Conservation (phyloP, 2,329 filamentous ascomycete species). For the Rhexocercosporidium sp. region DNA sequence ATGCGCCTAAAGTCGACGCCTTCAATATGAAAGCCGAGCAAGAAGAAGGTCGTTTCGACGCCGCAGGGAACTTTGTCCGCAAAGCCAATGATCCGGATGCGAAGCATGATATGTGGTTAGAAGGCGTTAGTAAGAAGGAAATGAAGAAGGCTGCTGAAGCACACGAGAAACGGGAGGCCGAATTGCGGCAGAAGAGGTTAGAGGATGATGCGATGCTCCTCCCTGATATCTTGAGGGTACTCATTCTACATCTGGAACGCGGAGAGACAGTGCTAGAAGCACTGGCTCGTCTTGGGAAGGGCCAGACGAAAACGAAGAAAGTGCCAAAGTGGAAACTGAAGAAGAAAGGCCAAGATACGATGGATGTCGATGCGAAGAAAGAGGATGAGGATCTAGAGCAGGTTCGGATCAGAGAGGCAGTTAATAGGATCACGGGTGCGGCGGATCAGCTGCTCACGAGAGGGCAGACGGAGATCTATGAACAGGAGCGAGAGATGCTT, state of each 20-base stretch:
- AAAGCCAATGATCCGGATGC: conserved; percentile 90
- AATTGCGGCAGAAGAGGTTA: conserved; percentile 71
- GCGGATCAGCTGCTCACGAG: conserved; percentile 85
- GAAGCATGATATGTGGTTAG: conserved; percentile 89
- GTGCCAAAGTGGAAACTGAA: conserved; percentile 73
- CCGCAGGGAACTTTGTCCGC: conserved; percentile 87
- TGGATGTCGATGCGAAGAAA: conserved; percentile 71
- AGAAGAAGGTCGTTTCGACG: conserved; percentile 92
- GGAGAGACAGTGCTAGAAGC: conserved; percentile 91
- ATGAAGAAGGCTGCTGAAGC: conserved; percentile 88
- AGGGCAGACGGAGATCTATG: conserved; percentile 89
- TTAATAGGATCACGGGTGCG: conserved; percentile 85
- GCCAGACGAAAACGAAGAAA: conserved; percentile 63
- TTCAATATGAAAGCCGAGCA: conserved; percentile 93
- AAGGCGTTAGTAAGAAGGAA: conserved; percentile 91
- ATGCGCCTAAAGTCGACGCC: conserved; percentile 92
- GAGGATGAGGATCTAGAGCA: conserved; percentile 71
- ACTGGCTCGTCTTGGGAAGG: conserved; percentile 77
- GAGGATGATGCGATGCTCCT: conserved; percentile 77
- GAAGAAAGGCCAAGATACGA: conserved; percentile 64
- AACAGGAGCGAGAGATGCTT: conserved; percentile 82
- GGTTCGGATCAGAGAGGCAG: conserved; percentile 69
- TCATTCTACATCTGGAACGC: conserved; percentile 76
- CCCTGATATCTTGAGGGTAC: conserved; percentile 71
- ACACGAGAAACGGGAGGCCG: conserved; percentile 82